These are phyloP conservation scores for Taiozyma onychis DNA, from an alignment of 1,139 yeast genomes.

Conservation along the genomic window DNA sequence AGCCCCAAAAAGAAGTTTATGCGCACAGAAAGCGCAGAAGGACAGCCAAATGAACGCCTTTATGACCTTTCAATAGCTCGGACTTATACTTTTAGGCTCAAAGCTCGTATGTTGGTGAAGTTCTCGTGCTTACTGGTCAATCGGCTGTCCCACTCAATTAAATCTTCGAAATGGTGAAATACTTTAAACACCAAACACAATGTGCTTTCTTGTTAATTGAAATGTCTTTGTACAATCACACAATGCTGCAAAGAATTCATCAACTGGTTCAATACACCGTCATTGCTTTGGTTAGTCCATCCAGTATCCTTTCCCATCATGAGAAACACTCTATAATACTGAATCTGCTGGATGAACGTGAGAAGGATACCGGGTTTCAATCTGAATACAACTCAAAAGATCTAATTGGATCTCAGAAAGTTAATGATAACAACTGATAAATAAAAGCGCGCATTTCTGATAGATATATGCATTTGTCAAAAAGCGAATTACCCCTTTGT, in stretches of 20 bases:
- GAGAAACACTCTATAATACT: slow-evolving; percentile 33
- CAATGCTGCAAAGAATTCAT: slow-evolving; percentile 8
- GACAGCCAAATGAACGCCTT: neutral
- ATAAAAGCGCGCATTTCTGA: neutral
- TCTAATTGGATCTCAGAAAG: slow-evolving; percentile 2
- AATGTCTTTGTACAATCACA: slow-evolving; percentile 32
- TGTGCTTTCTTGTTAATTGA: slow-evolving; percentile 34
- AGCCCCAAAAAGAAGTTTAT: neutral
- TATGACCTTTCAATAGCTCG: neutral
- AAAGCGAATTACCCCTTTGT: neutral
- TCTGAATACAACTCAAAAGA: slow-evolving; percentile 3
- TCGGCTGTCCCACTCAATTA: slow-evolving; percentile 31
- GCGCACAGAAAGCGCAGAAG: neutral
- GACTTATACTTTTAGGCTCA: neutral
- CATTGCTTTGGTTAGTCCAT: slow-evolving; percentile 39
- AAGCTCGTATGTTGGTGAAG: slow-evolving; percentile 13
- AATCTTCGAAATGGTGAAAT: slow-evolving; percentile 32
- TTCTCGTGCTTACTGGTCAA: slow-evolving; percentile 21
- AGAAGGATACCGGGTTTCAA: slow-evolving; percentile 26
- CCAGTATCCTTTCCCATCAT: slow-evolving; percentile 33
- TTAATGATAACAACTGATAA: neutral
- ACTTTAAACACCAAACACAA: slow-evolving; percentile 20
- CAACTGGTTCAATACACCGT: slow-evolving; percentile 31
- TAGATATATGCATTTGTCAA: neutral
- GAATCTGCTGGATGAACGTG: slow-evolving; percentile 27